Conservation (phyloP, 169 alveolate genomes). For the Plasmodium fragile region DNA sequence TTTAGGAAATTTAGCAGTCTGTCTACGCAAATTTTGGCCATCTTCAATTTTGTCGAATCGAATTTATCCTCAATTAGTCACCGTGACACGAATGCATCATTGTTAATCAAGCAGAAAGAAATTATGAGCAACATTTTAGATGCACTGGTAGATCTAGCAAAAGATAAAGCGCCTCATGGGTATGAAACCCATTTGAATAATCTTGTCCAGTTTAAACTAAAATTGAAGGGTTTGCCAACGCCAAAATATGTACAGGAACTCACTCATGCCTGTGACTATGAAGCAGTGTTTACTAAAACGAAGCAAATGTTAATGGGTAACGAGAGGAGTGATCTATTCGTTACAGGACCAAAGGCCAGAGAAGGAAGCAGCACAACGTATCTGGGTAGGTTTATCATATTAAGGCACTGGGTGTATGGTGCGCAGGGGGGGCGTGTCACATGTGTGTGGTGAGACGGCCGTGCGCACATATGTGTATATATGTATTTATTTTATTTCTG, state of each 20-base stretch:
- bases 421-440: not conserved
- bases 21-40: constrained; percentile 29
- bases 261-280: not conserved
- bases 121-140: constrained; percentile 50
- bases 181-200: constrained; percentile 29
- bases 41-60: constrained; percentile 59
- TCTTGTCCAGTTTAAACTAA: constrained; percentile 19
- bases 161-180: not conserved
- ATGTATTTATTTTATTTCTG: not conserved
- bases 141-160: constrained; percentile 23
- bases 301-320: constrained; percentile 2
- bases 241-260: not conserved
- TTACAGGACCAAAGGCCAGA: not conserved
- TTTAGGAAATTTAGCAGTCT: constrained; percentile 32
- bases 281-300: constrained; percentile 21
- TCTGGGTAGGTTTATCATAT: constrained; percentile 1
- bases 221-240: constrained; percentile 6
- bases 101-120: constrained; percentile 46
- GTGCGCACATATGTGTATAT: not conserved
- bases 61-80: constrained; percentile 14
- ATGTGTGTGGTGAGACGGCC: not conserved
- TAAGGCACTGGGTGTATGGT: not conserved
- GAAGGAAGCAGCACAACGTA: not conserved
- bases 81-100: constrained; percentile 31
- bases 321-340: not conserved